Evolutionary conservation across 257 asterid genomes (phyloP).

Genomic region (Echites panduratus): DNA sequence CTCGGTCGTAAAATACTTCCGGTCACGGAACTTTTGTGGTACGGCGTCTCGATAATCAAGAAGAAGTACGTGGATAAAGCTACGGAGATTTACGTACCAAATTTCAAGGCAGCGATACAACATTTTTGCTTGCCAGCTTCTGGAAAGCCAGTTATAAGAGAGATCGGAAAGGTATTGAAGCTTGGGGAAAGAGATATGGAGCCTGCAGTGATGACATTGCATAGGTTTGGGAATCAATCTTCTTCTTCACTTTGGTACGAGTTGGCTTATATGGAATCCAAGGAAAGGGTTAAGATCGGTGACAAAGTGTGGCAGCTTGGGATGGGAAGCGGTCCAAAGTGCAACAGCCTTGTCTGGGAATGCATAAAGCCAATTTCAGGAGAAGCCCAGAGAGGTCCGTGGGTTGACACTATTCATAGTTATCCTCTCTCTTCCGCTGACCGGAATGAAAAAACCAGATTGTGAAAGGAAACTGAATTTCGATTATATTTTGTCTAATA

Average conservation of each 20-base stretch:
- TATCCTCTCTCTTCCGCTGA: slow-evolving; percentile 27
- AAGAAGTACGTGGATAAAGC: slow-evolving; percentile 42
- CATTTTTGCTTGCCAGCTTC: slow-evolving; percentile 82
- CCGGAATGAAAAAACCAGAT: not conserved
- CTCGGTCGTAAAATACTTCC: slow-evolving; percentile 60
- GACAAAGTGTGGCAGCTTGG: slow-evolving; percentile 73
- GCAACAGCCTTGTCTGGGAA: slow-evolving; percentile 57
- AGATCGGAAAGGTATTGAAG: slow-evolving; percentile 35
- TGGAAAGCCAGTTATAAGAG: slow-evolving; percentile 58
- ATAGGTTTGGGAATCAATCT: slow-evolving; percentile 51
- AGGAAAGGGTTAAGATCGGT: slow-evolving; percentile 52
- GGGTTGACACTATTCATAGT: slow-evolving; percentile 47
- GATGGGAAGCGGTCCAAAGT: slow-evolving; percentile 79
- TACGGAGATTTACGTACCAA: slow-evolving; percentile 48
- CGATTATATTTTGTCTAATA: not conserved
- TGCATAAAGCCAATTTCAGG: slow-evolving; percentile 42
- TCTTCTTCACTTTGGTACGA: slow-evolving; percentile 83
- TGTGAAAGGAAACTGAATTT: not conserved
- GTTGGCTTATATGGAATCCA: slow-evolving; percentile 58
- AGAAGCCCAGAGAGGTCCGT: slow-evolving; percentile 50
- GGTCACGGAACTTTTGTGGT: slow-evolving; percentile 36
- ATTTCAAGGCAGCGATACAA: slow-evolving; percentile 58
- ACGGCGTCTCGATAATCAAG: slow-evolving; percentile 27
- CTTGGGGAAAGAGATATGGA: slow-evolving; percentile 32
- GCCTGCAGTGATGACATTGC: slow-evolving; percentile 51